These are phyloP conservation scores for Mortierella sp. DNA, from an alignment of 371 early-diverging fungal species.

Conservation along the genomic window DNA sequence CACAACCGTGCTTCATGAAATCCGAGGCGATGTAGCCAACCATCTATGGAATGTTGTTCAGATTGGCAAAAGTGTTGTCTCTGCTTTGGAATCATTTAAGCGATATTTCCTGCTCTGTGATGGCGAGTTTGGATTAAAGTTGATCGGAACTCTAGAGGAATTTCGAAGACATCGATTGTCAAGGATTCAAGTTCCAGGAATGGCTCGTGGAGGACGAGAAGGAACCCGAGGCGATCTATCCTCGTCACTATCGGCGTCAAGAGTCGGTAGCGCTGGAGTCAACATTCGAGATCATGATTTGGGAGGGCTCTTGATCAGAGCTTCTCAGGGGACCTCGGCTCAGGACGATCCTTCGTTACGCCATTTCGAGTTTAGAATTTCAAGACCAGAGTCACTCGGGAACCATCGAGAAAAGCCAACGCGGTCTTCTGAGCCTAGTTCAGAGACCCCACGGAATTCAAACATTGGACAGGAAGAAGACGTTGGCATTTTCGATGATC, in stretches of 20 bases:
- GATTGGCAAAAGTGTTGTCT: conserved; percentile 65
- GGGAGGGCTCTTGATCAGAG: conserved; percentile 65
- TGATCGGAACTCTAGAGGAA: conserved; percentile 67
- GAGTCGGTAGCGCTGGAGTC: conserved; percentile 15
- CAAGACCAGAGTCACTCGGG: not conserved
- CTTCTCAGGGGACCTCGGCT: conserved; percentile 55
- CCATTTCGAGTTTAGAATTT: conserved; percentile 43
- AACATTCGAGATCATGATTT: conserved; percentile 65
- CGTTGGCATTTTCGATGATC: conserved; percentile 58
- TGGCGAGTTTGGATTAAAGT: conserved; percentile 73
- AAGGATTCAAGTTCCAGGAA: conserved; percentile 15
- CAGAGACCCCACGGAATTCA: not conserved
- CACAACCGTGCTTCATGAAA: conserved; percentile 54
- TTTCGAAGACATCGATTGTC: conserved; percentile 59
- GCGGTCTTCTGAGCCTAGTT: too few species aligned
- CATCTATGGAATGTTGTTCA: conserved; percentile 78
- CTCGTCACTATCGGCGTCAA: not conserved
- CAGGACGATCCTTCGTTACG: conserved; percentile 54
- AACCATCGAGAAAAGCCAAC: too few species aligned
- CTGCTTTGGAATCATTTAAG: conserved; percentile 70
- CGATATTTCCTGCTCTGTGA: conserved; percentile 74
- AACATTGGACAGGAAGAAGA: not conserved
- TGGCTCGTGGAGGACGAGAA: conserved; percentile 18
- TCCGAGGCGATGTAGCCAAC: conserved; percentile 69
- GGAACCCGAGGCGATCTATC: conserved; percentile 1